Evolutionary conservation across 2,329 filamentous ascomycete species (phyloP), one percentile per base, ranked within the genome.

Genomic region (Raffaelea ambrosiae): DNA sequence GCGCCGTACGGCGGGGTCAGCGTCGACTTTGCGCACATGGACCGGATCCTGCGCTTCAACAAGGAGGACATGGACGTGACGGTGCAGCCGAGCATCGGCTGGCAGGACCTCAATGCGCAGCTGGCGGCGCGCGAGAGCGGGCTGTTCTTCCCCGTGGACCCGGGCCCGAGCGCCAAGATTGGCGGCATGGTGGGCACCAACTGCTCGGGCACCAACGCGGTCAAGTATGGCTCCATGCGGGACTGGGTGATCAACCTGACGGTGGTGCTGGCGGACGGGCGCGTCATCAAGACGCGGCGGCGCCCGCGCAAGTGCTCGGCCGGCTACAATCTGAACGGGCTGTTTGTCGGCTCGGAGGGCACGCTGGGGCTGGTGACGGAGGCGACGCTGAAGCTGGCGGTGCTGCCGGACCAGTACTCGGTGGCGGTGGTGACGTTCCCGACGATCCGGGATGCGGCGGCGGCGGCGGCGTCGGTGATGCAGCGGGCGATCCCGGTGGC

Each of bases 31-130:
- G 79, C 81, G 1, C 80, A 79, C 59, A 96, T 96, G 90, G 84
- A 95, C 62, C 72, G 82, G 58, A 84, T 95, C 22, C 57, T 96
- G 26, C 73, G 82, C 47, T 73, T 95, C 48, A 85, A 95, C 62
- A 83, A 86, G 55, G 84, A 87, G 4, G 90, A 95, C 62, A 88
- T 95, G 86, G 90, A 96, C 57, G 75, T 95, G 44, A 86, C 95
- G 4, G 88, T 96, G 3, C 90, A 96, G 63, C 90, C 90, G 3
- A 86, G 86, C 7, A 83, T 96, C 10, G 84, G 85, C n/a, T 96
- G 89, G 89, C 89, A 94, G 76, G 81, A 86, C 46, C 68, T 96
- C 49, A 96, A 96, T 58, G 80, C 84, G 54, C 68, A 79, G 57
- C 62, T 83, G 41, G 73, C 81, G 43, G 81, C 86, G 58, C 79